These are phyloP conservation scores for Eucalyptus polyanthemos DNA, from an alignment of 345 rosid genomes.

Conservation along the genomic window DNA sequence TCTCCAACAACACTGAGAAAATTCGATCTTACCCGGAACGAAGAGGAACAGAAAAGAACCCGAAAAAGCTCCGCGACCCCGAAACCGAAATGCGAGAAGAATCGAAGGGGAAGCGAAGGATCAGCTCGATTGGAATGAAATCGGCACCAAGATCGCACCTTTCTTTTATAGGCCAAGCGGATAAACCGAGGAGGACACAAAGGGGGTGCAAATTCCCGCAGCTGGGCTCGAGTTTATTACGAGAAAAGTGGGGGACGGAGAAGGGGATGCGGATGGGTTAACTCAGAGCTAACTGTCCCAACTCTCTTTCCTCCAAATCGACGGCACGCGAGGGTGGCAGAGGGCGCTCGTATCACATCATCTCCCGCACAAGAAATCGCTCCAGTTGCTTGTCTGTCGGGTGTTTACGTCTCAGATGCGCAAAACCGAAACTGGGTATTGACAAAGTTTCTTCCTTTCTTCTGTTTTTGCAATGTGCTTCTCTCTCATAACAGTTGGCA, in stretches of 20 bases:
- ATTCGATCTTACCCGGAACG: background rate
- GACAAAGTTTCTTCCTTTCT: background rate
- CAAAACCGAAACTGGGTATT: background rate
- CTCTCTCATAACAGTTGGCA: background rate
- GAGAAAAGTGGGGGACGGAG: slow-evolving; percentile 20
- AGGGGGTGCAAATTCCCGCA: background rate
- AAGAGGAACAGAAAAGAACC: background rate
- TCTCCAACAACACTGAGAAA: background rate
- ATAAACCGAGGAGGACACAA: slow-evolving; percentile 9
- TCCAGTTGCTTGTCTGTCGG: background rate
- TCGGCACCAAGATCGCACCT: background rate
- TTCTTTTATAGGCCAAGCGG: slow-evolving; percentile 14
- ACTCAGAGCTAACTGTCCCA: background rate
- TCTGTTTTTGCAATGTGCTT: background rate
- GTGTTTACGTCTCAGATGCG: background rate
- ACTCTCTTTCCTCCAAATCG: background rate
- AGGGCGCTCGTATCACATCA: background rate
- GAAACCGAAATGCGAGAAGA: slow-evolving; percentile 3
- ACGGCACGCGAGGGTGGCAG: background rate
- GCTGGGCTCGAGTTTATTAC: background rate
- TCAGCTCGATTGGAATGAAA: background rate
- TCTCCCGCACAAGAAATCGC: slow-evolving; percentile 3
- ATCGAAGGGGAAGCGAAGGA: background rate
- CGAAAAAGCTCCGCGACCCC: slow-evolving; percentile 1
- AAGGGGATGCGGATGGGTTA: slow-evolving; percentile 7